Percentiles rank a stretch among this genome's conserved stretches.
Evolutionary conservation across 768 basidiomycete species (phyloP).

Genomic region (Kwoniella mangroviensis): DNA sequence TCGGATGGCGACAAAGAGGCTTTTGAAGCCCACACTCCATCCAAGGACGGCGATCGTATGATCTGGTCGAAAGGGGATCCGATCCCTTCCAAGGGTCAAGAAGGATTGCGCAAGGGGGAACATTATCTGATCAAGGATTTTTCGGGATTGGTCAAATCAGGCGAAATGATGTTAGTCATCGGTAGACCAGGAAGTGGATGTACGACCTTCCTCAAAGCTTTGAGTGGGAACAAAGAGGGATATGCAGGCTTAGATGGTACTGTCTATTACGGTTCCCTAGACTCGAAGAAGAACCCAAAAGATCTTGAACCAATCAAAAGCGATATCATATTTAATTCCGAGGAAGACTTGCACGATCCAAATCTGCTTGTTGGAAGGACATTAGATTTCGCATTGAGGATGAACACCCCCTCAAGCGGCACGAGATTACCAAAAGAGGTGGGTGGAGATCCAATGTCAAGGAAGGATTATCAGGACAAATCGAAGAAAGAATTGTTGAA

Average conservation of each 20-base stretch:
- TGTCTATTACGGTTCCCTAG: conserved; percentile 66
- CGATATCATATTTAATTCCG: conserved; percentile 47
- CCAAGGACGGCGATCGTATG: conserved; percentile 13
- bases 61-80: conserved; percentile 25
- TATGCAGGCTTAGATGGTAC: conserved; percentile 72
- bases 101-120: conserved; percentile 39
- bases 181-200: conserved; percentile 85
- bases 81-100: conserved; percentile 32
- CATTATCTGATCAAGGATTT: conserved; percentile 62
- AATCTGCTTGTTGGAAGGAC: conserved; percentile 51
- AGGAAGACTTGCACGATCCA: conserved; percentile 49
- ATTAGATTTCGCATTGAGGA: conserved; percentile 49
- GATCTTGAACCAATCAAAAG: conserved; percentile 27
- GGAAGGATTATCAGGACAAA: conserved; percentile 48
- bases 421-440: conserved; percentile 28
- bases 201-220: conserved; percentile 75
- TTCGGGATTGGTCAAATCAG: conserved; percentile 66
- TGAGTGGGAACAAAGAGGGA: conserved; percentile 74
- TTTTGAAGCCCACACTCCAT: background rate
- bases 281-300: conserved; percentile 34
- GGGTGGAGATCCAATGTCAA: conserved; percentile 33
- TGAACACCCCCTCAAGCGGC: conserved; percentile 43
- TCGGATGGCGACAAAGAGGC: background rate
- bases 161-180: conserved; percentile 67
- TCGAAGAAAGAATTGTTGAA: conserved; percentile 58